phyloP scores from a whole-genome alignment of 2,329 filamentous ascomycete species.

The Cladosporium colombiae region DNA sequence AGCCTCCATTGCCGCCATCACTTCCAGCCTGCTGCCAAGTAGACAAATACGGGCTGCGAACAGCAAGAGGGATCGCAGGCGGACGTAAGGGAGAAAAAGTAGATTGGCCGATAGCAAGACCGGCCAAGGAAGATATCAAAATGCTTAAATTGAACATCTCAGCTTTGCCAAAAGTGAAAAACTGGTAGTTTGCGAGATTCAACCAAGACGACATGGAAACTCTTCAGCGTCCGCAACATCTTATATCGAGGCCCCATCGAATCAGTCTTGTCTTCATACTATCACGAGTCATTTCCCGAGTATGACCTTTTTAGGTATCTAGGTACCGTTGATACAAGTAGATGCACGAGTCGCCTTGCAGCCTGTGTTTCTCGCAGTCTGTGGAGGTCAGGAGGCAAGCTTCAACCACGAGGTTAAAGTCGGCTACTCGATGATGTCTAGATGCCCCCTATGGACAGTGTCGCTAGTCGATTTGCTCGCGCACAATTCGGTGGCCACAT shows the following conservation, averaged over 20 bases:
- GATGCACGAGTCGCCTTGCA: not conserved
- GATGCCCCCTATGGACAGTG: not conserved
- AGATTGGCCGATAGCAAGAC: conserved; percentile 40
- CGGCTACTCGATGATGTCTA: not conserved
- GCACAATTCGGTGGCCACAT: not conserved
- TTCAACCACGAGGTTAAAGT: not conserved
- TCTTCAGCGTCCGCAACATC: not conserved
- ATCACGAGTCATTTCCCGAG: not conserved
- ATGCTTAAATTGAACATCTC: not conserved
- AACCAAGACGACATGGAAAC: not conserved
- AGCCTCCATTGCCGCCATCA: conserved; percentile 63
- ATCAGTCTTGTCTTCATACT: not conserved
- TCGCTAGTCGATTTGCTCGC: not conserved
- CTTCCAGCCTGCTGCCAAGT: conserved; percentile 65
- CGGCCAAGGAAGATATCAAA: not conserved
- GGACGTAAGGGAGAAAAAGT: conserved; percentile 65
- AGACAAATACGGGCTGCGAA: conserved; percentile 72
- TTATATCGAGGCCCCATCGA: not conserved
- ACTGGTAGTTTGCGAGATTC: not conserved
- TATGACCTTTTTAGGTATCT: not conserved
- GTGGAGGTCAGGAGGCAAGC: not conserved
- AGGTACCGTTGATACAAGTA: not conserved
- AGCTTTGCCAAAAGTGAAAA: not conserved
- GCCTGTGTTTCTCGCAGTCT: not conserved
- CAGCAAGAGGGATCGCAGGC: conserved; percentile 70